Conservation (phyloP, 1,139 yeast genomes). For the Pneumocystis sp. region DNA sequence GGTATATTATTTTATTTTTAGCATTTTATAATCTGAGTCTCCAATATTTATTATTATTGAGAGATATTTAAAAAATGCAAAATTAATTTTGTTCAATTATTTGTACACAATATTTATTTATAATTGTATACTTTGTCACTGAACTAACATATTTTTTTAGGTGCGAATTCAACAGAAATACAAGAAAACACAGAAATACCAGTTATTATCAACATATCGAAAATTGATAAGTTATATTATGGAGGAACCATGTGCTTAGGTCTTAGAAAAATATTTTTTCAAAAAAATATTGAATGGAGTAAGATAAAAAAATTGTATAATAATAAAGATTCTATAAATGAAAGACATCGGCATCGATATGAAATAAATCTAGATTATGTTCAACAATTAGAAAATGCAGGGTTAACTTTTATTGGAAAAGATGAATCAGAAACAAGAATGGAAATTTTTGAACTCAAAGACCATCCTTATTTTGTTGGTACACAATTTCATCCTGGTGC, state of each 20-base stretch:
- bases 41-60: neutral
- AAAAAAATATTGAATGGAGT: slow-evolving; percentile 51
- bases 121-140: neutral
- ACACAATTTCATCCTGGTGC: slow-evolving; percentile 81
- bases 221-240: slow-evolving; percentile 83
- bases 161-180: slow-evolving; percentile 77
- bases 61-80: neutral
- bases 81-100: neutral
- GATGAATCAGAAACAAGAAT: slow-evolving; percentile 82
- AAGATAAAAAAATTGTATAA: slow-evolving; percentile 71
- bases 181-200: slow-evolving; percentile 52
- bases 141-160: slow-evolving; percentile 15
- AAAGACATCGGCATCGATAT: slow-evolving; percentile 97
- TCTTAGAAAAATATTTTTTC: slow-evolving; percentile 75
- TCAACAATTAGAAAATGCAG: slow-evolving; percentile 52
- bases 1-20: slow-evolving; percentile 7
- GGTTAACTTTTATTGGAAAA: slow-evolving; percentile 80
- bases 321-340: slow-evolving; percentile 60
- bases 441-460: slow-evolving; percentile 74
- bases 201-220: slow-evolving; percentile 95
- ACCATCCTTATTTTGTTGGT: slow-evolving; percentile 83
- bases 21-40: slow-evolving; percentile 1
- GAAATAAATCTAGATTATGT: slow-evolving; percentile 85
- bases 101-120: neutral
- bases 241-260: slow-evolving; percentile 99